Base-by-base conservation (phyloP, 2,329 filamentous ascomycete species). In the Fusarium verticillioides region DNA sequence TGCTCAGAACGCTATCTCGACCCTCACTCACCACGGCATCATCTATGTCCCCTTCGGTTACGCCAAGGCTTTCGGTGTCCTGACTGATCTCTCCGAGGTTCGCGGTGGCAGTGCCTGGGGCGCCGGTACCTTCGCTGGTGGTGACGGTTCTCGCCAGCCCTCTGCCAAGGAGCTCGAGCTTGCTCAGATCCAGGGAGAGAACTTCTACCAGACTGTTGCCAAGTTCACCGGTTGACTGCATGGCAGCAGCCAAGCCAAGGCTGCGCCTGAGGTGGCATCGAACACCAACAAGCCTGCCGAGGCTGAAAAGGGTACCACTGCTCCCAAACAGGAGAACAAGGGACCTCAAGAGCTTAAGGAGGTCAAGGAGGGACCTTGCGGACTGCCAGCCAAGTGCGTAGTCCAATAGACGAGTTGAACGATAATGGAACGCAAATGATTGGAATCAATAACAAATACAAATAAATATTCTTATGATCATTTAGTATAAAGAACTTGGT, bases 31-130 rank as follows among this genome's bases (percentile, higher is more conserved):
- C 86, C 96, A 98, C 87, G 96, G 96, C 79, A 93, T 98, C 85
- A 92, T 96, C 87, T 98, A 93, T 83, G 95, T 98, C n/a, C 96
- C 96, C 54, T 88, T 98, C 61, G 96, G 96, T 63, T 98, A 97
- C 88, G 92, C 93, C 85, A 93, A 92, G 78, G 85, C 90, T 56
- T 98, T 97, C 81, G 81, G 81, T 68, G 84, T 90, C 73, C 84
- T 97, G 74, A 81, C 91, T 74, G 92, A 95, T 84, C 83, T 97
- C 40, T 81, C 81, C 36, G 95, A 98, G 87, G 88, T 96, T 72
- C 94, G 93, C 82, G 96, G 96, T 79, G 96, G 96, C 70, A 91
- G 89, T 69, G 88, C 96, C 43, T 99, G 96, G 96, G 96, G 96
- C 79, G 95, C 96, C 39, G 96, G 96, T 81, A 97, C 96, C 74